Evolutionary conservation across 345 rosid genomes (phyloP).

Genomic region (Linum lewisii): DNA sequence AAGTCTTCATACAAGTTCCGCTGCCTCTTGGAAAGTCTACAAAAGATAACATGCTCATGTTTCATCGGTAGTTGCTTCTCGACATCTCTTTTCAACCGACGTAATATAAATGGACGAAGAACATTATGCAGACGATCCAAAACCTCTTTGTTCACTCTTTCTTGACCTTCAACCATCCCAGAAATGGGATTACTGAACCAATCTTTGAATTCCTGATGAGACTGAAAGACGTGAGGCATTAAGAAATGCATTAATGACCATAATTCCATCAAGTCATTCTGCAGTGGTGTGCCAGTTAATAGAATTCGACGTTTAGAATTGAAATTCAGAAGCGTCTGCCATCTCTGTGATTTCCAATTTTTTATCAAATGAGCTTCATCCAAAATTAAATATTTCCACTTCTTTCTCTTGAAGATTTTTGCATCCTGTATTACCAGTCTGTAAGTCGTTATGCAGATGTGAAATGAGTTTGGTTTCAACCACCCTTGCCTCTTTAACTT

Average conservation of each 20-base stretch:
- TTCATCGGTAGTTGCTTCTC: slow-evolving; percentile 96
- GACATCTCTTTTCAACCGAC: slow-evolving; percentile 93
- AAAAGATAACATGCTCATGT: slow-evolving; percentile 84
- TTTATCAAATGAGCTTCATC: slow-evolving; percentile 99
- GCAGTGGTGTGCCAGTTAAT: slow-evolving; percentile 95
- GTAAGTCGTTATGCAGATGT: slow-evolving; percentile 95
- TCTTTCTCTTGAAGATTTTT: slow-evolving; percentile 95
- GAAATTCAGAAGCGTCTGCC: slow-evolving; percentile 98
- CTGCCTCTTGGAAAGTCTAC: slow-evolving; percentile 96
- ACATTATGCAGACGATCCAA: slow-evolving; percentile 98
- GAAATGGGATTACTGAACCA: slow-evolving; percentile 99
- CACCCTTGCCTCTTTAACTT: slow-evolving; percentile 97
- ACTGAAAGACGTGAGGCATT: slow-evolving; percentile 98
- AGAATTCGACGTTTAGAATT: slow-evolving; percentile 93
- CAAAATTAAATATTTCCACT: slow-evolving; percentile 97
- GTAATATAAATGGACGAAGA: slow-evolving; percentile 94
- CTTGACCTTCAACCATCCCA: slow-evolving; percentile 99
- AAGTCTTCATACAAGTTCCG: slow-evolving; percentile 97
- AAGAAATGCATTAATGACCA: slow-evolving; percentile 99
- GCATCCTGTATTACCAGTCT: slow-evolving; percentile 95
- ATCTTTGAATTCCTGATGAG: slow-evolving; percentile 99
- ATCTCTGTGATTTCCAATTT: slow-evolving; percentile 99
- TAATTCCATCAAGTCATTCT: slow-evolving; percentile 99
- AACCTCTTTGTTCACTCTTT: slow-evolving; percentile 90
- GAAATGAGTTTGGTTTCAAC: slow-evolving; percentile 93